A percentile compares a stretch with the other conserved stretches of the same genome.
Conservation (phyloP, 179 eudicot genomes). For the Corrigiola litoralis region DNA sequence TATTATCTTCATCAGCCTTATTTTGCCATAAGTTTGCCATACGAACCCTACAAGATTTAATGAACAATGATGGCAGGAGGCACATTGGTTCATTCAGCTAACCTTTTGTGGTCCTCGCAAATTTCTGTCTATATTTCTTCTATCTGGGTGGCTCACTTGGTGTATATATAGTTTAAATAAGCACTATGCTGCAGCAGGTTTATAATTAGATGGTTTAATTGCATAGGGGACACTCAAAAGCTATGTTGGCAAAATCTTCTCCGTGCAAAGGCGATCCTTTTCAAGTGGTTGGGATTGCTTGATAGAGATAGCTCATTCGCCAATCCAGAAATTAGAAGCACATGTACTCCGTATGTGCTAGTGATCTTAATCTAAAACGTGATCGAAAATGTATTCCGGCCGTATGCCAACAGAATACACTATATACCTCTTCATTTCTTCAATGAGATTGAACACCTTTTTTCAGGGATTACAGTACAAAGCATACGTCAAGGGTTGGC, state of each 20-base stretch:
- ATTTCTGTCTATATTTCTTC: background rate
- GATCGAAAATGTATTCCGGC: too few relatives aligned
- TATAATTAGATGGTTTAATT: background rate
- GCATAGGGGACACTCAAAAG: background rate
- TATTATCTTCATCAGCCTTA: background rate
- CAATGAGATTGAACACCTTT: too few relatives aligned
- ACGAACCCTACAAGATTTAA: constrained; percentile 19
- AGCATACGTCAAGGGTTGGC: too few relatives aligned
- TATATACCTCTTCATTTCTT: too few relatives aligned
- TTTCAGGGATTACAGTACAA: too few relatives aligned
- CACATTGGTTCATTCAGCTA: too few relatives aligned
- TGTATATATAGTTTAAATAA: background rate
- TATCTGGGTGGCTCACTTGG: background rate
- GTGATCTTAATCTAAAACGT: too few relatives aligned
- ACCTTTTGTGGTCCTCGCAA: constrained; percentile 1
- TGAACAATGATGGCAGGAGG: constrained; percentile 5
- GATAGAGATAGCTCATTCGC: background rate
- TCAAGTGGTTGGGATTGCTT: constrained; percentile 6
- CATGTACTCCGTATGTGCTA: too few relatives aligned
- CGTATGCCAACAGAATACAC: too few relatives aligned
- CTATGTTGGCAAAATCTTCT: background rate
- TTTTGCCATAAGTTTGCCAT: background rate
- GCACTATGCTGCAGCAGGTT: too few relatives aligned
- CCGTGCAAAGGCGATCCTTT: constrained; percentile 4
- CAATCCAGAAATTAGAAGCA: background rate